Conservation (phyloP, 2,329 filamentous ascomycete genomes). For the Epichloe hybrida region DNA sequence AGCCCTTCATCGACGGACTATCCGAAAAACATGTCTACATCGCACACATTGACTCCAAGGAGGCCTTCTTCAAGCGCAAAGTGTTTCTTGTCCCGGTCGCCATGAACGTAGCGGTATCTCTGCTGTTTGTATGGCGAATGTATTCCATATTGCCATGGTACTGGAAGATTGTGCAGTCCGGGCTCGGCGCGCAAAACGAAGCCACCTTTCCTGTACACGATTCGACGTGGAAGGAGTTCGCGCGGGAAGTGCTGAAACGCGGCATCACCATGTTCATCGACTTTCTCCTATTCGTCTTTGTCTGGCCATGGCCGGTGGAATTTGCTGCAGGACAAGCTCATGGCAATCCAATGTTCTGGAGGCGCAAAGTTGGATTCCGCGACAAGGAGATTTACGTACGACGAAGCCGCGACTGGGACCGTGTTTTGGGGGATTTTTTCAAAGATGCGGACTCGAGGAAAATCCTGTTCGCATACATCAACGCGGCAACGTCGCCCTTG, state of each 20-base stretch:
- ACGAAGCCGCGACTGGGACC: constrained; percentile 60
- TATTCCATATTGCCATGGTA: constrained; percentile 62
- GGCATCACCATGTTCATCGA: constrained; percentile 59
- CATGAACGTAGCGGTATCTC: constrained; percentile 57
- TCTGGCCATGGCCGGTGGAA: constrained; percentile 61
- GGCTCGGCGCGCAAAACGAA: constrained; percentile 52
- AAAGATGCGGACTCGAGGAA: constrained; percentile 36
- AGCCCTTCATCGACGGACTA: constrained; percentile 53
- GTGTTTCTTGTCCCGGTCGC: constrained; percentile 69
- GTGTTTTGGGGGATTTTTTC: constrained; percentile 39
- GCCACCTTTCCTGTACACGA: constrained; percentile 48
- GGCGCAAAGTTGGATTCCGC: constrained; percentile 62
- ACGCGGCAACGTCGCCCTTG: constrained; percentile 54
- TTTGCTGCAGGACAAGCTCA: constrained; percentile 50
- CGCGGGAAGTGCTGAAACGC: constrained; percentile 44
- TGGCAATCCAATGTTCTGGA: constrained; percentile 57
- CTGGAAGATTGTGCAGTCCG: constrained; percentile 47
- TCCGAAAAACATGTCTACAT: constrained; percentile 64
- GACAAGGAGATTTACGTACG: constrained; percentile 70
- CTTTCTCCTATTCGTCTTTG: constrained; percentile 51
- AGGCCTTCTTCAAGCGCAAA: constrained; percentile 59
- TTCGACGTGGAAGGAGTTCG: constrained; percentile 42
- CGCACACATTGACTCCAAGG: constrained; percentile 64
- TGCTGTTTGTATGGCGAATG: constrained; percentile 53
- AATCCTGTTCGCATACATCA: constrained; percentile 47